These are phyloP conservation scores for Metarhizium humberi DNA, from an alignment of 2,329 filamentous ascomycete genomes.

Conservation along the genomic window DNA sequence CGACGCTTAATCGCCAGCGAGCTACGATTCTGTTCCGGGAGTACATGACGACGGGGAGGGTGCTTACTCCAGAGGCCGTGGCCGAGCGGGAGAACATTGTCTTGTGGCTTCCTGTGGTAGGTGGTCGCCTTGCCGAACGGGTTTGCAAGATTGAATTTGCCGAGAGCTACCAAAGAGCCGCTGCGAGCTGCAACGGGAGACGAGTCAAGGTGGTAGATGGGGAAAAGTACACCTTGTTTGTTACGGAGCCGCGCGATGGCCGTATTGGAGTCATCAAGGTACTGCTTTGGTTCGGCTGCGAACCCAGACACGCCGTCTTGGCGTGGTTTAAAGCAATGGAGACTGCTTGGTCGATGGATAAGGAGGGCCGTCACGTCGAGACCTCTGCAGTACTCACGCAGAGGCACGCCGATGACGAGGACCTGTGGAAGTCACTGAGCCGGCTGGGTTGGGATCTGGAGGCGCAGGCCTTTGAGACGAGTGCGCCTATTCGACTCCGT, in stretches of 20 bases:
- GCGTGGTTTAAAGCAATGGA: conserved; percentile 30
- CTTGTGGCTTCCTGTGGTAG: conserved; percentile 24
- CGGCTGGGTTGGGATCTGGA: conserved; percentile 25
- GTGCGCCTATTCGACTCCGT: conserved; percentile 22
- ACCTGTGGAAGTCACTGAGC: conserved; percentile 19
- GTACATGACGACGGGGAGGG: conserved; percentile 36
- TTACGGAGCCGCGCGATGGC: conserved; percentile 15
- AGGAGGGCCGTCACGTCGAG: conserved; percentile 11
- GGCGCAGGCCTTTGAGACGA: conserved; percentile 27
- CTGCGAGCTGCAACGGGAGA: conserved; percentile 7
- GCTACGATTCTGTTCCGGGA: conserved; percentile 66
- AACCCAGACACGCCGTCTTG: conserved; percentile 19
- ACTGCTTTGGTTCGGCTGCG: conserved; percentile 22
- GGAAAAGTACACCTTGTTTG: conserved; percentile 17
- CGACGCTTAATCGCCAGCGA: conserved; percentile 75
- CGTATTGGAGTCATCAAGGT: conserved; percentile 21
- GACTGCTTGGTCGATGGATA: conserved; percentile 23
- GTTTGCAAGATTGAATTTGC: conserved; percentile 31
- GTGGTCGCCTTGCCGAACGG: conserved; percentile 16
- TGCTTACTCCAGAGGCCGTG: conserved; percentile 58
- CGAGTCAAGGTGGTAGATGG: conserved; percentile 20
- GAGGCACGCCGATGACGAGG: conserved; percentile 6
- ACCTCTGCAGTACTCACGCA: not conserved
- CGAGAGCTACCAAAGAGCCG: conserved; percentile 29
- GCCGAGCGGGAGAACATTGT: conserved; percentile 57